Conservation (phyloP, 163 green algal genomes). For the Coccomyxa subellipsoidea region DNA sequence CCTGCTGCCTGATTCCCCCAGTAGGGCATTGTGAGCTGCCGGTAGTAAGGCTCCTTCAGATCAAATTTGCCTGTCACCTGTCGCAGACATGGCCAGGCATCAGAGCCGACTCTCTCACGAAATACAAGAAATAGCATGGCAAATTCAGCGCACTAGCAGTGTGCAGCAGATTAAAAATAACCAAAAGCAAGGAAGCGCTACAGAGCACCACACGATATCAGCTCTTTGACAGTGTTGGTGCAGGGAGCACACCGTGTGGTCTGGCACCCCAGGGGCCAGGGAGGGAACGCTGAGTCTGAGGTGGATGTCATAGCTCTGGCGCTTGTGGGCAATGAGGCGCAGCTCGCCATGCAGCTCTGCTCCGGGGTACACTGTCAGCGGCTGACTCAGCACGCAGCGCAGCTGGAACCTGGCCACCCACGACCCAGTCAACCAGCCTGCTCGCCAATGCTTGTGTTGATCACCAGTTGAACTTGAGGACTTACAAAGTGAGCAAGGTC, state of each 20-base stretch:
- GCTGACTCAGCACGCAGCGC: slow-evolving; percentile 75
- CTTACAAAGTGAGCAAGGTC: neutral
- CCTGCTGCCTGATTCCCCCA: neutral
- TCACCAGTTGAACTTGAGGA: no score
- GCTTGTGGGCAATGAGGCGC: slow-evolving; percentile 69
- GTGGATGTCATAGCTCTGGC: slow-evolving; percentile 78
- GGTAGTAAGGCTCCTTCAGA: slow-evolving; percentile 94
- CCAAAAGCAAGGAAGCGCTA: neutral
- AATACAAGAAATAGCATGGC: no score
- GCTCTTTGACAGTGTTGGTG: neutral
- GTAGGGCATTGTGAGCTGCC: slow-evolving; percentile 46
- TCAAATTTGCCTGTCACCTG: slow-evolving; percentile 70
- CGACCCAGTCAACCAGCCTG: no score
- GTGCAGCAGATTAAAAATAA: no score
- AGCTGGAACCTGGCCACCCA: slow-evolving; percentile 84
- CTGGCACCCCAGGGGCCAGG: slow-evolving; percentile 30
- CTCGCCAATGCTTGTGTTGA: no score
- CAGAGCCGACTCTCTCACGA: neutral
- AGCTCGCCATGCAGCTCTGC: slow-evolving; percentile 61
- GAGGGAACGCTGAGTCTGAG: slow-evolving; percentile 54
- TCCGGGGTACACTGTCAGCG: slow-evolving; percentile 57
- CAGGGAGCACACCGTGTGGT: slow-evolving; percentile 36
- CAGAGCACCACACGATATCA: neutral
- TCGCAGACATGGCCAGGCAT: neutral
- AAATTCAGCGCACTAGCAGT: no score